A percentile compares a stretch with the other conserved stretches of the same genome.
phyloP scores from a whole-genome alignment of 139 green algal genomes.

The Dunaliella sp. region DNA sequence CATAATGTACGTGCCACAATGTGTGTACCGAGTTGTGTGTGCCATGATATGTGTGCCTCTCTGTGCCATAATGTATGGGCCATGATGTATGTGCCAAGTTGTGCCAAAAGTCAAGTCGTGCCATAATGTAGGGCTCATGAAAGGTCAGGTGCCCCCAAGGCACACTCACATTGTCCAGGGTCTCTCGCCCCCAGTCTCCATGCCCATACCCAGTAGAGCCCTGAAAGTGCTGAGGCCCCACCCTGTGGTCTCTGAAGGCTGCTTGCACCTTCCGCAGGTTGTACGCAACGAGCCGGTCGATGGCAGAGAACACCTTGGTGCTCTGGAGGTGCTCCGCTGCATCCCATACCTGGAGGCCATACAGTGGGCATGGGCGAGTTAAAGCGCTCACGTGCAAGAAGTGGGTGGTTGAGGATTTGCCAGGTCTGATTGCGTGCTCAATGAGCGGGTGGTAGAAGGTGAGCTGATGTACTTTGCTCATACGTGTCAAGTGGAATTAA shows the following conservation, averaged over 20 bases:
- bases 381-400: background rate
- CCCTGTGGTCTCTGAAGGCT: conserved; percentile 54
- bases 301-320: conserved; percentile 50
- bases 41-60: no score
- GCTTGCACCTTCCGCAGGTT: conserved; percentile 72
- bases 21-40: no score
- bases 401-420: background rate
- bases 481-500: no score
- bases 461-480: no score
- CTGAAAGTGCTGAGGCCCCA: conserved; percentile 88
- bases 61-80: no score
- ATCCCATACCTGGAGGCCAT: conserved; percentile 48
- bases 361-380: background rate
- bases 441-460: background rate
- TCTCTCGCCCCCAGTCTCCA: conserved; percentile 81
- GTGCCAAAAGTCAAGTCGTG: no score
- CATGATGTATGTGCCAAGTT: no score
- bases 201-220: conserved; percentile 93
- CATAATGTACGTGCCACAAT: no score
- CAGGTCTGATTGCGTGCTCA: background rate
- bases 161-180: conserved; percentile 75
- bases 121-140: no score
- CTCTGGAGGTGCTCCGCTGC: conserved; percentile 39
- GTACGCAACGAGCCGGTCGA: conserved; percentile 67
- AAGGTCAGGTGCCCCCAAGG: no score